These are phyloP conservation scores for Rosa lucieae DNA, from an alignment of 306 rosid species.

Conservation along the genomic window DNA sequence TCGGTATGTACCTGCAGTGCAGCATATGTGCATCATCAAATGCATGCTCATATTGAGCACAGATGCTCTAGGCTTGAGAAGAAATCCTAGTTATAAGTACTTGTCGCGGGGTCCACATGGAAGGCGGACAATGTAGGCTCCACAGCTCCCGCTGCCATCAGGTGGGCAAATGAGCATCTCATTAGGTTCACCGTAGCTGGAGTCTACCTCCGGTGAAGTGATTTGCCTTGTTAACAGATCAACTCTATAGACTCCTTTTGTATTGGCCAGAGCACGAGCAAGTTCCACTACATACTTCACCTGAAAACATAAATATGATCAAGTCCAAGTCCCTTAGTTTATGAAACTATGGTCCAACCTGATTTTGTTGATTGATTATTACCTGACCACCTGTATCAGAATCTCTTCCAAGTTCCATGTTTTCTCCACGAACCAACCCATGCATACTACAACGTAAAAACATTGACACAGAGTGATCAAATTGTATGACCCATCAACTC, in stretches of 20 bases:
- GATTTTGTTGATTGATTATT: not conserved
- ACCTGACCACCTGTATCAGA: slow-evolving; percentile 94
- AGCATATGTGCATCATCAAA: not conserved
- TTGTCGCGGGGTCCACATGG: slow-evolving; percentile 72
- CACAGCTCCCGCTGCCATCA: slow-evolving; percentile 64
- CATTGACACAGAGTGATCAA: not conserved
- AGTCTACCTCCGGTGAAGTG: slow-evolving; percentile 65
- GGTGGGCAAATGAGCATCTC: slow-evolving; percentile 73
- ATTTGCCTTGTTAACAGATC: slow-evolving; percentile 79
- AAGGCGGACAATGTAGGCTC: slow-evolving; percentile 73
- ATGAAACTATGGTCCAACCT: not conserved
- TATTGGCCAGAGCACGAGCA: slow-evolving; percentile 74
- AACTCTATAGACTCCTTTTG: slow-evolving; percentile 70
- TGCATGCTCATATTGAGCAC: not conserved
- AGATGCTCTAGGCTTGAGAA: not conserved
- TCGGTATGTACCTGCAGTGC: slow-evolving; percentile 57
- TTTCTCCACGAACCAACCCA: slow-evolving; percentile 81
- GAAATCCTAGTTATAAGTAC: slow-evolving; percentile 19
- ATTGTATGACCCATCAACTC: not conserved
- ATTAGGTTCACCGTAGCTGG: slow-evolving; percentile 68
- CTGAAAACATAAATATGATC: slow-evolving; percentile 23
- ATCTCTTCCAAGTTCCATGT: slow-evolving; percentile 89
- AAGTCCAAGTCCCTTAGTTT: not conserved
- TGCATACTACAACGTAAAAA: slow-evolving; percentile 45
- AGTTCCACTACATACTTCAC: slow-evolving; percentile 83